Evolutionary conservation across 257 asterid species (phyloP).

Genomic region (Solanum etuberosum): DNA sequence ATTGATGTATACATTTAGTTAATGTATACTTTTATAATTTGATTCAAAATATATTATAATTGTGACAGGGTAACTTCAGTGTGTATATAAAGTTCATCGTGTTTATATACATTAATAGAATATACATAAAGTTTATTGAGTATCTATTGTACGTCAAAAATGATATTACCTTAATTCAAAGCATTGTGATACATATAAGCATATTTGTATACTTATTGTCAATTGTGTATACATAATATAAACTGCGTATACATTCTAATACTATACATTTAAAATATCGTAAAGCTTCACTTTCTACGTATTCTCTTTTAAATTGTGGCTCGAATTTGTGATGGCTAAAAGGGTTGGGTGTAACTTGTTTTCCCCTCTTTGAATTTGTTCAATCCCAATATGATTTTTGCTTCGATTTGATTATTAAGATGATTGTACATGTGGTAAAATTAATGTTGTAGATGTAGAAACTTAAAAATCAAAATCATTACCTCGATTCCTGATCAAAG

Average conservation of each 20-base stretch:
- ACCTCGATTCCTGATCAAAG: neutral
- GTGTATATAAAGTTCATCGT: neutral
- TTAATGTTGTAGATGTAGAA: neutral
- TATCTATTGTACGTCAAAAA: neutral
- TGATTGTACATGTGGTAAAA: neutral
- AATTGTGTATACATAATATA: neutral
- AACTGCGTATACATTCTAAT: neutral
- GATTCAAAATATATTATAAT: neutral
- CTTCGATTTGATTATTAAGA: neutral
- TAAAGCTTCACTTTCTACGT: neutral
- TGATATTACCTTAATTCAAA: neutral
- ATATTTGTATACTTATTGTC: neutral
- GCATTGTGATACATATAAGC: neutral
- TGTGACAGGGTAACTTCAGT: neutral
- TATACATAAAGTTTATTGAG: neutral
- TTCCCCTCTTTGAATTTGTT: too few relatives aligned
- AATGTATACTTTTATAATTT: neutral
- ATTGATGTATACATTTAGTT: neutral
- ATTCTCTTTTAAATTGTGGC: neutral
- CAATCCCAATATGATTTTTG: neutral
- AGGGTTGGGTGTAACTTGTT: too few relatives aligned
- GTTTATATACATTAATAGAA: neutral
- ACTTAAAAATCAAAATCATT: neutral
- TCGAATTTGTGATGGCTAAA: too few relatives aligned
- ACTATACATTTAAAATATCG: neutral